Base-by-base conservation (phyloP, 176 grass and related monocot species). In the Bolboschoenus planiculmis region DNA sequence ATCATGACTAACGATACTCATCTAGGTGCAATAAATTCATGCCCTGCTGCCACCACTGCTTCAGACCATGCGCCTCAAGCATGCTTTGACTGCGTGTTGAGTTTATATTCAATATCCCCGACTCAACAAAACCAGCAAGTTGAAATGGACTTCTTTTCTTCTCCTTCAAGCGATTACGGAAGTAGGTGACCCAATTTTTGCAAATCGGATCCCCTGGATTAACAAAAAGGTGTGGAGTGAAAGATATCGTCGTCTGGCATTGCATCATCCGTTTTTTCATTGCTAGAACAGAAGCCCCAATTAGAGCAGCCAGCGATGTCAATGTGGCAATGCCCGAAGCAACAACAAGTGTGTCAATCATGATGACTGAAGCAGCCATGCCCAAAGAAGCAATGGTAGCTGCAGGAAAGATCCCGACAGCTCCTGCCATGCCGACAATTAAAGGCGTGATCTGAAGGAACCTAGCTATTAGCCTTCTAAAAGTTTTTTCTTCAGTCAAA, bases 1-100 rank as follows among this genome's bases (percentile, higher is more conserved):
- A 80, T 82, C 79, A 82, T 46, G 14, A 46, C 18, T 9, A 31
- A 46, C 40, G 16, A 37, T 33, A 31, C 36, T 31, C 24, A 37
- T 65, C 58, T 46, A 33, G 56, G 2, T 44, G 21, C 16, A 62
- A 51, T 13, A 83, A 54, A 16, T 73, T 84, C 63, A 84, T 37
- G 33, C 48, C 67, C 50, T 40, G 83, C 66, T 73, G 65, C 83
- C 83, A 84, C 83, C 83, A 84, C 48, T 84, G 83, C 65, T 60
- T 59, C 23, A 84, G 48, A 46, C 67, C 67, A 59, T 84, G 83
- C 7, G 83, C 83, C 67, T 73, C 50, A 30, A 87, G 64, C 57
- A 78, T 60, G 33, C 44, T 26, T 36, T 13, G 40, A 11, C 27
- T 42, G 10, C 48, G 59, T 39, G 47, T 56, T 78, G 36, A 87